Evolutionary conservation across 768 basidiomycete species (phyloP), one percentile per base, ranked within the genome.

Genomic region (Kwoniella dendrophila): DNA sequence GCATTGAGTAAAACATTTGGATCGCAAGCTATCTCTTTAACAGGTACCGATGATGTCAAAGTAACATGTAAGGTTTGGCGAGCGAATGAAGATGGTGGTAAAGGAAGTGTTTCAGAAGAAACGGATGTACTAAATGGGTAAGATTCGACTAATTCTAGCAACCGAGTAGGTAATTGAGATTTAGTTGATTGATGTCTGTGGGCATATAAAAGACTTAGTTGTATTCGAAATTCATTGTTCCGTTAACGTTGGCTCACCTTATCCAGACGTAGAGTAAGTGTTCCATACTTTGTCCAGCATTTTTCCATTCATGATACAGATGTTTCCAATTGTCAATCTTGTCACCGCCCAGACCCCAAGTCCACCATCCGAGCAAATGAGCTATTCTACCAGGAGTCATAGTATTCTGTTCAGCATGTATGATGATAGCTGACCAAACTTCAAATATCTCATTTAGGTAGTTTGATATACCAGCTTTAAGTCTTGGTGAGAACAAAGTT

Each of bases 221-320:
- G 20, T 47, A 18, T 56, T 4, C 20, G 50, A 55, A 18, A 20
- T 16, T 11, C 12, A 53, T 12, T 18, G 16, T 10, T 40, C 0
- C 16, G 2, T 40, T 33, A 11, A 33, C 32, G 20, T 29, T 1
- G n/a, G 22, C 68, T 64, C 30, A 74, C 73, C 73, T 54, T 27
- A 74, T 70, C 73, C 73, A 74, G 49, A 70, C 73, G 18, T 55
- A 63, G 26, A 71, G 63, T 1, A 74, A 41, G 45, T 74, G 73
- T 49, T 72, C 66, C 18, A 63, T 43, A 33, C 54, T 59, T 26
- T 48, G 41, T 0, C 63, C 70, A 26, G 66, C 67, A 24, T n/a
- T 22, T 45, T 43, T 47, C 73, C 73, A 74, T 8, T 59, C 59
- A 11, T 56, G 44, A 48, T 74, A 74, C 26, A 74, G 26, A 26